Base-by-base conservation (phyloP, 2,329 filamentous ascomycete species). In the Tetracladium maxilliforme region DNA sequence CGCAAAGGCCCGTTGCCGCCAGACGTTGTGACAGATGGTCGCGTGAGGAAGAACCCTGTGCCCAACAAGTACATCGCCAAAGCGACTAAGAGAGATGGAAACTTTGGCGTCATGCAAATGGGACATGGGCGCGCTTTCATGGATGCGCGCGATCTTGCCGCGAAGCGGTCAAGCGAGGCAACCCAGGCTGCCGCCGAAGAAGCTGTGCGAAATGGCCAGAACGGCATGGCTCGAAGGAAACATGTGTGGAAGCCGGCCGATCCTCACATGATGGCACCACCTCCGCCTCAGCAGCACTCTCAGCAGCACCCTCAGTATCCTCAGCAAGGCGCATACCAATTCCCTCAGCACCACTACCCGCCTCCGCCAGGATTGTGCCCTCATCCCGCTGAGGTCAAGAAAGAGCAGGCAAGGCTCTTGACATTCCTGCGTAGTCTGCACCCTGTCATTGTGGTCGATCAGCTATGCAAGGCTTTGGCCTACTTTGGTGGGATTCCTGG, bases 71-170 rank as follows among this genome's bases (percentile, higher is more conserved):
- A 74, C 27, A 69, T 72, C 40, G 64, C 65, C 31, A 65, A 62
- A 34, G 61, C 63, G 12, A 58, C 64, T 33, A 51, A 54, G 14
- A 61, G 58, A 37, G 64, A 64, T 31, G 69, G 69, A 15, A 71
- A 70, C 35, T 75, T 75, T 41, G 54, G 58, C 22, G 64, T 74
- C 20, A 70, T 75, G 59, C 65, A 71, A 29, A 70, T 75, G 52
- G 58, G 62, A 17, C 50, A 49, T 28, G 54, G 48, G 40, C 47
- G 51, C 32, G 54, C 58, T 19, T 49, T 59, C 25, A 52, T 20
- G 52, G 64, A 23, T 14, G 30, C 25, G 13, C 36, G 31, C 20
- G 56, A 63, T 39, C 58, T 60, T 25, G 59, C 64, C 22, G 68
- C 68, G 6, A 69, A 71, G 42, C 61, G 65, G n/a, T n/a, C n/a